These are phyloP conservation scores for barley (Hordeum vulgare) DNA, from an alignment of 176 grass and related monocot genomes.

Conservation along the genomic window DNA sequence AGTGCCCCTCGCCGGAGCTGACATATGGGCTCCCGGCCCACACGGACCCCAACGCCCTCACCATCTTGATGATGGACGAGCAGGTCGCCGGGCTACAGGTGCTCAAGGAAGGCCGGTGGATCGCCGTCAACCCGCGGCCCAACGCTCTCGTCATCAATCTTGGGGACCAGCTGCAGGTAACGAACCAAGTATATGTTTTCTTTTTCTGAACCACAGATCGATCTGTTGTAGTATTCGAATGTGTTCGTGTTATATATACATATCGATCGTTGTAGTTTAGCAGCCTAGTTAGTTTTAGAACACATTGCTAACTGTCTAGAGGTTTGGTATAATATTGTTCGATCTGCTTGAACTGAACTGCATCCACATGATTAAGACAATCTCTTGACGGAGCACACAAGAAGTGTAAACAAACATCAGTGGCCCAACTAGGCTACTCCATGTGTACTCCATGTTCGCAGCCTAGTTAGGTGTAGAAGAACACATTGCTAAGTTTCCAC, in stretches of 20 bases:
- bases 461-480: neutral
- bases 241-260: neutral
- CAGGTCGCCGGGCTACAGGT: constrained; percentile 63
- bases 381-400: neutral
- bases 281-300: neutral
- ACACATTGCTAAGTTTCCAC: neutral
- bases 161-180: constrained; percentile 82
- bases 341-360: neutral
- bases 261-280: neutral
- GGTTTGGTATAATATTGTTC: neutral
- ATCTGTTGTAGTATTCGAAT: neutral
- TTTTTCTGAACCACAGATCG: neutral
- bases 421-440: neutral
- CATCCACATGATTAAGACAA: neutral
- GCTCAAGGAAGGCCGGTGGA: constrained; percentile 56
- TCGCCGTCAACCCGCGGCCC: constrained; percentile 59
- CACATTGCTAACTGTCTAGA: neutral
- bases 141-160: constrained; percentile 71
- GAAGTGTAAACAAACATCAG: neutral
- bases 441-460: neutral
- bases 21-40: constrained; percentile 72
- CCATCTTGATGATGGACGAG: constrained; percentile 79
- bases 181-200: neutral
- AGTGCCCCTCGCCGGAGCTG: constrained; percentile 81
- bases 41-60: constrained; percentile 87